Evolutionary conservation across 495 filamentous ascomycete species (phyloP).

Genomic region (Penicillium taxi): DNA sequence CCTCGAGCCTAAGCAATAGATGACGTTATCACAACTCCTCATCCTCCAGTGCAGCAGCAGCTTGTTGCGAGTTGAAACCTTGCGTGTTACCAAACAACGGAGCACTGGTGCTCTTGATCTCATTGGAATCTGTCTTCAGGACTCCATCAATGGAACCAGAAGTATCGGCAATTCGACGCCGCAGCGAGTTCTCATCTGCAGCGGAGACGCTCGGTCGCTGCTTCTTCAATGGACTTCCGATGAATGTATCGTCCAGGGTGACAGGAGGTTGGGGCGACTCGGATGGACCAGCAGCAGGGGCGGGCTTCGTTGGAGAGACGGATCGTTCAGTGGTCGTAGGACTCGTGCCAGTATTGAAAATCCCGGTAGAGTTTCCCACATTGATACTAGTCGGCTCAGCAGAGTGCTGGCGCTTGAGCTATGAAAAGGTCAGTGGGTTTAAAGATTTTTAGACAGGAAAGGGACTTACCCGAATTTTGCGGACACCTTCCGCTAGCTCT

Average conservation of each 20-base stretch:
- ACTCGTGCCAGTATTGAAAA: constrained; percentile 34
- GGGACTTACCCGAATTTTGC: constrained; percentile 77
- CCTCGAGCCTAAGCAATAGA: background rate
- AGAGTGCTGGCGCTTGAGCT: constrained; percentile 96
- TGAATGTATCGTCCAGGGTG: constrained; percentile 37
- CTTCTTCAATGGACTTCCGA: constrained; percentile 81
- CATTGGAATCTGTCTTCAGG: constrained; percentile 14
- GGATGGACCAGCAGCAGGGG: constrained; percentile 14
- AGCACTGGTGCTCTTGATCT: constrained; percentile 6
- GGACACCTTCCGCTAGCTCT: constrained; percentile 82
- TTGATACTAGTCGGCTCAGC: constrained; percentile 59
- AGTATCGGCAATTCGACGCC: constrained; percentile 40
- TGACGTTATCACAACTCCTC: constrained; percentile 30
- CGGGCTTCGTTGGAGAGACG: constrained; percentile 31
- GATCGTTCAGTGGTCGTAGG: constrained; percentile 33
- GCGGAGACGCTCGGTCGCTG: constrained; percentile 64
- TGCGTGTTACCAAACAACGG: constrained; percentile 14
- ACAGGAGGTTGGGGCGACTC: constrained; percentile 23
- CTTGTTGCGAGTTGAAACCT: constrained; percentile 3
- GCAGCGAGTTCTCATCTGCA: constrained; percentile 47
- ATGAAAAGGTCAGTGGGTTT: constrained; percentile 10
- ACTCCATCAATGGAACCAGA: constrained; percentile 33
- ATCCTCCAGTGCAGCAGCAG: constrained; percentile 18
- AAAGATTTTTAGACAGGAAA: background rate
- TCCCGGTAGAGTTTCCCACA: constrained; percentile 34